A percentile compares a stretch with the other conserved stretches of the same genome.
phyloP scores from a whole-genome alignment of 148 eudicot genomes.

The Heliamphora exappendiculata region DNA sequence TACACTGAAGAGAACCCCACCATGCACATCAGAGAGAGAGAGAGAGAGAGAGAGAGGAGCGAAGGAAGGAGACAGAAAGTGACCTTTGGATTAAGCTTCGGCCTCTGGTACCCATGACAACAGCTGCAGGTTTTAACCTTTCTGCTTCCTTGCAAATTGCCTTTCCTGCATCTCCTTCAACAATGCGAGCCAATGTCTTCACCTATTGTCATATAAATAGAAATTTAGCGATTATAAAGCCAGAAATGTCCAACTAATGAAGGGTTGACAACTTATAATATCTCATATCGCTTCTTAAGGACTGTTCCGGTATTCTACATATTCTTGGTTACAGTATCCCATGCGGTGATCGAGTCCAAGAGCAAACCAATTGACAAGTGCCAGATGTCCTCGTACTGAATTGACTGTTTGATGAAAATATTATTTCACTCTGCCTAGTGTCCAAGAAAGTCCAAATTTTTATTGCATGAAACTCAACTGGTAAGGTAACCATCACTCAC shows the following conservation, averaged over 20 bases:
- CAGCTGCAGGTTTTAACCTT: conserved; percentile 77
- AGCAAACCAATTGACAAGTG: neutral
- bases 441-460: neutral
- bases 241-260: neutral
- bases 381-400: neutral
- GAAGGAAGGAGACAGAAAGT: neutral
- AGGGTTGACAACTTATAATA: neutral
- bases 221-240: neutral
- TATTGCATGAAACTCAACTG: neutral
- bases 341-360: neutral
- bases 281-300: neutral
- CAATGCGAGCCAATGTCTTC: conserved; percentile 59
- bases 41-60: conserved; percentile 3
- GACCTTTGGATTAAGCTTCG: conserved; percentile 78
- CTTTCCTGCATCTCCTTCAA: conserved; percentile 89
- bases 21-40: neutral
- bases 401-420: neutral
- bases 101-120: conserved; percentile 84
- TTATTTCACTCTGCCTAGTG: neutral
- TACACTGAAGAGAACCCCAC: conserved; percentile 41
- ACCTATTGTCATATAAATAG: conserved; percentile 35
- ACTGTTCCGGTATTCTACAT: neutral
- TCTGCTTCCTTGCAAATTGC: conserved; percentile 84
- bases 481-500: neutral
- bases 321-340: neutral